phyloP scores from a whole-genome alignment of 2,329 filamentous ascomycete genomes.

The Aspergillus fumigatiaffinis region DNA sequence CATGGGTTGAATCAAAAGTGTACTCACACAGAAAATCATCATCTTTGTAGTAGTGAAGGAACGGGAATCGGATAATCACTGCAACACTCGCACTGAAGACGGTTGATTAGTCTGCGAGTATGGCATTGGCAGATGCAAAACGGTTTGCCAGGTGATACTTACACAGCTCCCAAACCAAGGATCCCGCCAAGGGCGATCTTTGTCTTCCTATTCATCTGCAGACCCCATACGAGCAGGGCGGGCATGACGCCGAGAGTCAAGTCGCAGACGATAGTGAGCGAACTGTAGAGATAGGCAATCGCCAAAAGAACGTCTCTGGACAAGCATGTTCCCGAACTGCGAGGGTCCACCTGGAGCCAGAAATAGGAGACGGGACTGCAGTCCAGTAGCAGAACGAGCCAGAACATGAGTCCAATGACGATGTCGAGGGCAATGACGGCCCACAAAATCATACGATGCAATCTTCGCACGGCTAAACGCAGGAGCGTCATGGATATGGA shows the following conservation, averaged over 20 bases:
- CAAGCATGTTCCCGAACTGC: constrained; percentile 39
- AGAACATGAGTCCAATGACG: constrained; percentile 44
- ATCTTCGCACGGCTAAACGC: constrained; percentile 41
- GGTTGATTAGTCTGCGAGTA: not conserved
- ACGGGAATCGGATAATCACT: constrained; percentile 21
- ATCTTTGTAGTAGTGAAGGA: constrained; percentile 14
- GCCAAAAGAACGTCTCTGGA: constrained; percentile 45
- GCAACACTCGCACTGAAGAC: constrained; percentile 22
- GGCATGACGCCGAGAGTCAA: constrained; percentile 51
- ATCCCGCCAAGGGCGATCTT: constrained; percentile 51
- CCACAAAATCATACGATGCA: constrained; percentile 44
- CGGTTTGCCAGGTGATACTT: constrained; percentile 18
- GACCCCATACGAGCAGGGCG: constrained; percentile 50
- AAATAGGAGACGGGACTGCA: constrained; percentile 49
- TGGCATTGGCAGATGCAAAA: not conserved
- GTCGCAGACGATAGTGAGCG: constrained; percentile 38
- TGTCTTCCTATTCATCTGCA: constrained; percentile 51
- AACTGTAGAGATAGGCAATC: constrained; percentile 51
- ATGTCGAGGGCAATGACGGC: constrained; percentile 41
- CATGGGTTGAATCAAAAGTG: not conserved
- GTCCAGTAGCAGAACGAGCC: constrained; percentile 49
- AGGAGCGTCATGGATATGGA: constrained; percentile 52
- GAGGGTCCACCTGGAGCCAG: constrained; percentile 37
- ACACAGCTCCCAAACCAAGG: constrained; percentile 50
- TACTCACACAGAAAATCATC: constrained; percentile 24